Evolutionary conservation across 1,139 yeast species (phyloP), one percentile per base, ranked within the genome.

Genomic region (Blastobotrys capitulatus): DNA sequence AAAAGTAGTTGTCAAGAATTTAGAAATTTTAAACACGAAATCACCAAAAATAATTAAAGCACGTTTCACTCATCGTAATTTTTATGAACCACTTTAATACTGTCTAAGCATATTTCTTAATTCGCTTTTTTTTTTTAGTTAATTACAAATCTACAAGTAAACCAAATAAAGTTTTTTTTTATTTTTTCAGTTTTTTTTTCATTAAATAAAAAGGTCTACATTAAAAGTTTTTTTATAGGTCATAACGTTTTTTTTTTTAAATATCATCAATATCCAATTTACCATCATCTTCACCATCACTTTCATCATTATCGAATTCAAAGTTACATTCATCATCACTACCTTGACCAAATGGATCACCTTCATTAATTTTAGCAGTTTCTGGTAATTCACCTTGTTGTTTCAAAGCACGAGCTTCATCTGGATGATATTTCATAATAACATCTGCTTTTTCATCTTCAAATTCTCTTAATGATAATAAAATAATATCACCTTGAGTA

Each of bases 381-480:
- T 92, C 75, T 53, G 97, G 98, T 64, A 94, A 79, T 73, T 94
- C 99, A 60, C 99, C 99, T 70, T 85, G 87, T 56, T 82, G 86
- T 76, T 94, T 94, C 73, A 94, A 79, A 44, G 95, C 83, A 76
- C 98, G 87, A 53, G 98, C 98, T 74, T 94, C 99, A 66, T 94
- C 99, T 44, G 97, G 85, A 69, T 86, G 89, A 74, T 85, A 94
- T 73, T 92, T 92, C 72, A 92, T 95, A 50, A 94, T 92, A 59
- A 94, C 97, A 69, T 94, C 99, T 75, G 97, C 94, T 70, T 86
- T 95, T 58, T 88, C 96, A 66, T 92, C 97, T 73, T 94, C 97
- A 82, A 92, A 94, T 66, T 94, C 99, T 78, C 99, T 88, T 65
- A 94, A 80, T 6, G 97, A 89, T 44, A 92, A 92, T 65, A 94